phyloP scores from a whole-genome alignment of 495 filamentous ascomycete species.

The Tuber microsphaerosporum region DNA sequence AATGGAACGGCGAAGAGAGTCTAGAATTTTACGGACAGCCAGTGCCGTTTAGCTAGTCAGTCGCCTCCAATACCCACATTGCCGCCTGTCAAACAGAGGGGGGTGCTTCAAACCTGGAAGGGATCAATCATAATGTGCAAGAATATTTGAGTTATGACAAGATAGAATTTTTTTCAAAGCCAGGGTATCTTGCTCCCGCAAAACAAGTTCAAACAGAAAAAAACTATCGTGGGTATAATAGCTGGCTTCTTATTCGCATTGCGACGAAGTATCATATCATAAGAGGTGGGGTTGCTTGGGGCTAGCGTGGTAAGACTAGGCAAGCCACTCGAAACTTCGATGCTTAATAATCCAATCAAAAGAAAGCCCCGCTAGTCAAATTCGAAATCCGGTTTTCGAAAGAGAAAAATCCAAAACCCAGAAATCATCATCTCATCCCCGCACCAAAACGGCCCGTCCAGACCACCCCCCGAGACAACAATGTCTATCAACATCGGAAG shows the following conservation, averaged over 20 bases:
- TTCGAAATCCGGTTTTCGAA: conserved; percentile 3
- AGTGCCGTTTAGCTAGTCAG: background rate
- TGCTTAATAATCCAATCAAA: conserved; percentile 26
- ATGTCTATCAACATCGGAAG: conserved; percentile 66
- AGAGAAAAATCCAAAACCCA: background rate
- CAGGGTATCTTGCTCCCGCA: background rate
- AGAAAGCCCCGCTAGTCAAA: background rate
- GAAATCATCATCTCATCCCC: conserved; percentile 3
- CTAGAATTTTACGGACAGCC: conserved; percentile 44
- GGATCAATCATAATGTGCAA: conserved; percentile 50
- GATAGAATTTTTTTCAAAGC: background rate
- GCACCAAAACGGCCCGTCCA: conserved; percentile 2
- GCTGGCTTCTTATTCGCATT: background rate
- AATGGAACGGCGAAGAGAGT: conserved; percentile 93
- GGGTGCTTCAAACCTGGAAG: conserved; percentile 47
- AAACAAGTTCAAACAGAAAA: background rate
- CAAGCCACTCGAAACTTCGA: background rate
- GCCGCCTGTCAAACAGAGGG: background rate
- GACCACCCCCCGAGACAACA: conserved; percentile 18
- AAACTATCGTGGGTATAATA: background rate
- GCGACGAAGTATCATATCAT: background rate
- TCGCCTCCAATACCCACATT: conserved; percentile 1
- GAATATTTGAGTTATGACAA: conserved; percentile 9
- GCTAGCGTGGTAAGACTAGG: background rate
- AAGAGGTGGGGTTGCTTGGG: background rate